Evolutionary conservation across 202 grass and related monocot genomes (phyloP).

Genomic region (Sporobolus alterniflorus): DNA sequence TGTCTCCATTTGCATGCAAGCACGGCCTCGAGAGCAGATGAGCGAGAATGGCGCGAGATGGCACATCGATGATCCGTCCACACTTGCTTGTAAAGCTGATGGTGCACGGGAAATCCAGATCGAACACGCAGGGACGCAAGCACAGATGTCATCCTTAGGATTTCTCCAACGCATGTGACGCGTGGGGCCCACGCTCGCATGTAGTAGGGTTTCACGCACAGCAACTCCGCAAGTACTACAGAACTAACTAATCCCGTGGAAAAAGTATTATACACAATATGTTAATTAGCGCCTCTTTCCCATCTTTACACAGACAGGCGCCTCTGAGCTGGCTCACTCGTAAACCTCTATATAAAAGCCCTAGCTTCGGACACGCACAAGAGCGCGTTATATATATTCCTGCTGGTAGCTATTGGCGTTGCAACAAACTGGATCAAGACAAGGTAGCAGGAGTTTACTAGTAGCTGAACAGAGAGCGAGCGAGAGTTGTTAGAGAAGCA

Average conservation of each 20-base stretch:
- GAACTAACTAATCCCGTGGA: slow-evolving; percentile 49
- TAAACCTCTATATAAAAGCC: slow-evolving; percentile 46
- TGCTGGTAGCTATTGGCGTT: neutral
- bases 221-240: slow-evolving; percentile 17
- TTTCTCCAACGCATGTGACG: slow-evolving; percentile 47
- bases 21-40: no score
- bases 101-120: no score
- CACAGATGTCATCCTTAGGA: slow-evolving; percentile 27
- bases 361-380: slow-evolving; percentile 30
- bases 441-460: neutral
- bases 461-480: slow-evolving; percentile 2
- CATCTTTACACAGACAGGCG: slow-evolving; percentile 48
- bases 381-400: slow-evolving; percentile 34
- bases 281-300: slow-evolving; percentile 29
- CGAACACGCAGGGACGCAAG: neutral
- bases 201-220: slow-evolving; percentile 19
- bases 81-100: no score
- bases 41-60: no score
- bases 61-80: no score
- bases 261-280: slow-evolving; percentile 36
- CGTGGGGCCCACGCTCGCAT: slow-evolving; percentile 24
- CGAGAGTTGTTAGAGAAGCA: neutral
- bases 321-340: slow-evolving; percentile 70
- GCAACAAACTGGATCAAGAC: neutral
- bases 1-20: no score